A percentile compares a stretch with the other conserved stretches of the same genome.
Evolutionary conservation across 129 eudicot species (phyloP).

Genomic region (Artemisia argyi): DNA sequence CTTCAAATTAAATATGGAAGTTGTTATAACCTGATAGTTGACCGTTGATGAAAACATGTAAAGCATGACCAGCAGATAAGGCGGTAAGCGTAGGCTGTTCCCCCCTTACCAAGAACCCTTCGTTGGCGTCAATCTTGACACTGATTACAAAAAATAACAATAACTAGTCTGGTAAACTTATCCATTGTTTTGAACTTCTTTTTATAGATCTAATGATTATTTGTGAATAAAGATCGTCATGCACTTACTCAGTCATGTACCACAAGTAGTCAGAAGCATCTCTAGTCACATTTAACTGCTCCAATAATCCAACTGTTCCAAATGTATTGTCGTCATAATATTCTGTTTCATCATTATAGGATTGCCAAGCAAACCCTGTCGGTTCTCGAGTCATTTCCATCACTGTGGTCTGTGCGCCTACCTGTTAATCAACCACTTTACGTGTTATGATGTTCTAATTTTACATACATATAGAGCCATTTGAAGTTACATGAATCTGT

Average conservation of each 20-base stretch:
- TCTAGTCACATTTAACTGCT: slow-evolving; percentile 89
- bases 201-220: neutral
- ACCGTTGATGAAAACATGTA: slow-evolving; percentile 91
- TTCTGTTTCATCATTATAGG: slow-evolving; percentile 78
- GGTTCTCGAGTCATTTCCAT: slow-evolving; percentile 84
- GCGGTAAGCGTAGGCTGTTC: slow-evolving; percentile 76
- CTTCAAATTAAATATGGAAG: neutral
- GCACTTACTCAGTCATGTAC: slow-evolving; percentile 96
- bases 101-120: slow-evolving; percentile 70
- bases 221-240: neutral
- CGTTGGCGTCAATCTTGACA: slow-evolving; percentile 63
- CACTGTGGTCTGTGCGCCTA: slow-evolving; percentile 89
- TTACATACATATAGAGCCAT: neutral
- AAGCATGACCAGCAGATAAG: slow-evolving; percentile 91
- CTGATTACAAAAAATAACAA: slow-evolving; percentile 31
- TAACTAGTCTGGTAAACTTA: neutral
- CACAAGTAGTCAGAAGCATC: slow-evolving; percentile 87
- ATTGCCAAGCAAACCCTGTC: slow-evolving; percentile 74
- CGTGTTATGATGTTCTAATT: neutral
- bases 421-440: slow-evolving; percentile 48
- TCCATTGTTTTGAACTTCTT: neutral
- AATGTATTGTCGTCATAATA: slow-evolving; percentile 62
- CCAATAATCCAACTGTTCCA: slow-evolving; percentile 70
- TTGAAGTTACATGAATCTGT: neutral
- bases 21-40: slow-evolving; percentile 58